phyloP scores from a whole-genome alignment of 75 land plant genomes.

The Selaginella tamariscina region DNA sequence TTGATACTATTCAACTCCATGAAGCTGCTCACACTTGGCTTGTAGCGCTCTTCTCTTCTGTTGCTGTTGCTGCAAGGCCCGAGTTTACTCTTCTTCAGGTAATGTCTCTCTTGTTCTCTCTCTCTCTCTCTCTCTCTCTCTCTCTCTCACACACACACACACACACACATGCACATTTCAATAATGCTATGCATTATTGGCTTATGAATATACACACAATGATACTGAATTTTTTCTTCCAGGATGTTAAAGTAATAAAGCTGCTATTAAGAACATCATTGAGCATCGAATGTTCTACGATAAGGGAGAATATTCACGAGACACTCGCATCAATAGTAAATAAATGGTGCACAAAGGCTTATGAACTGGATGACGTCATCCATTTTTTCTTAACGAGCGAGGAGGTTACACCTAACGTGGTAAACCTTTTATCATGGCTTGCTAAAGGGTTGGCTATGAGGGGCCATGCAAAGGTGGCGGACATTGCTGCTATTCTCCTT shows the following conservation, averaged over 20 bases:
- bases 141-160: no score
- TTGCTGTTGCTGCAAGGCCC: conserved; percentile 48
- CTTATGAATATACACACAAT: no score
- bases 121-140: no score
- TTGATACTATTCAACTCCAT: not conserved
- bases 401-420: not conserved
- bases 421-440: conserved; percentile 40
- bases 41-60: conserved; percentile 49
- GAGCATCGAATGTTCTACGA: not conserved
- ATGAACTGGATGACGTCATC: not conserved
- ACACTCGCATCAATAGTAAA: conserved; percentile 82
- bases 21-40: conserved; percentile 32
- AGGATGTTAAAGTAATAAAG: conserved; percentile 11
- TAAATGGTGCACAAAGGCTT: conserved; percentile 34
- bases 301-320: conserved; percentile 27
- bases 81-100: conserved; percentile 22
- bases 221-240: no score
- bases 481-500: conserved; percentile 35
- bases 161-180: no score
- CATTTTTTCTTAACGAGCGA: not conserved
- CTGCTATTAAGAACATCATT: not conserved
- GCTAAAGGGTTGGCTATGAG: conserved; percentile 94
- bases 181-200: no score
- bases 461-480: conserved; percentile 56
- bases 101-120: no score